Percentiles rank a stretch among this genome's conserved stretches.
These are phyloP conservation scores for Salix brachista DNA, from an alignment of 345 rosid species.

Conservation along the genomic window DNA sequence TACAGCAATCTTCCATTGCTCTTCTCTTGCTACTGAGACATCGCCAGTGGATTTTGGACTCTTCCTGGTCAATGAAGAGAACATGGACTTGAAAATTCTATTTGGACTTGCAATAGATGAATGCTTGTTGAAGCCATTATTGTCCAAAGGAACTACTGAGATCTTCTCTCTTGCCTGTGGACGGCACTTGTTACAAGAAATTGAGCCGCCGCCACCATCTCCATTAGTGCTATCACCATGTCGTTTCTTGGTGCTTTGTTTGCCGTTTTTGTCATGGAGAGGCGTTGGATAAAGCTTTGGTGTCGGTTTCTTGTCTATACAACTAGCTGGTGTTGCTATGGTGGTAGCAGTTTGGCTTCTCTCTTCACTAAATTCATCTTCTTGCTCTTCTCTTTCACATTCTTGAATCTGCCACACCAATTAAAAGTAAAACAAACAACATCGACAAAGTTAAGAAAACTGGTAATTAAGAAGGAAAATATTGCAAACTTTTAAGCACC, in stretches of 20 bases:
- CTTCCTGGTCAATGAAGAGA: conserved; percentile 59
- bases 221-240: conserved; percentile 26
- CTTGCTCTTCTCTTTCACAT: conserved; percentile 50
- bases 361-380: conserved; percentile 31
- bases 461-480: background rate
- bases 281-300: conserved; percentile 65
- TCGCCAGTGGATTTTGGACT: conserved; percentile 48
- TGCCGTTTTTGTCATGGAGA: conserved; percentile 45
- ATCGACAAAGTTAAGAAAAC: background rate
- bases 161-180: conserved; percentile 73
- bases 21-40: conserved; percentile 42
- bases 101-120: conserved; percentile 72
- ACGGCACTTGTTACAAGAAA: conserved; percentile 87
- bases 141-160: conserved; percentile 78
- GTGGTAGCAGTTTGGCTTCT: background rate
- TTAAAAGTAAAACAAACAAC: background rate
- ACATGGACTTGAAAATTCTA: conserved; percentile 60
- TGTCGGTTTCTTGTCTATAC: conserved; percentile 17
- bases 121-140: conserved; percentile 37
- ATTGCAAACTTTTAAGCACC: background rate
- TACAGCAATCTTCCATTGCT: conserved; percentile 64
- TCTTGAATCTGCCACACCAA: conserved; percentile 66
- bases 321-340: conserved; percentile 8
- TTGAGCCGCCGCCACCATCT: conserved; percentile 30
- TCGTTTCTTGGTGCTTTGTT: conserved; percentile 39